Conservation (phyloP, 768 basidiomycete genomes). For the Filobasidium floriforme region DNA sequence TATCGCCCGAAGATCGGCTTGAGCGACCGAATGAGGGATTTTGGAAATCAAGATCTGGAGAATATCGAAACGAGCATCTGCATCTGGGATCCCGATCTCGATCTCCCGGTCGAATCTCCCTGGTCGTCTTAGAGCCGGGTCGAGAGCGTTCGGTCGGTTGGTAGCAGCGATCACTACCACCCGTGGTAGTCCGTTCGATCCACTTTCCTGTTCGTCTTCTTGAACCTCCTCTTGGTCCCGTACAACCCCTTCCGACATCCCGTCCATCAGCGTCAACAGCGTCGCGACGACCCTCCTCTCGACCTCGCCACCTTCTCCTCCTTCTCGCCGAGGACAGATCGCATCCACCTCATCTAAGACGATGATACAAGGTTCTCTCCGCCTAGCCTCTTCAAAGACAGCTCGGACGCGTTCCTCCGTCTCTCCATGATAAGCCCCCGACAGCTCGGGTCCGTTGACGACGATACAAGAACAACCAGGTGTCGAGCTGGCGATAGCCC, state of each 20-base stretch:
- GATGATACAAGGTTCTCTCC: conserved; percentile 79
- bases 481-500: conserved; percentile 83
- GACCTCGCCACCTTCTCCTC: conserved; percentile 84
- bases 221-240: conserved; percentile 47
- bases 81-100: conserved; percentile 89
- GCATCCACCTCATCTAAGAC: conserved; percentile 96
- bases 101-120: conserved; percentile 92
- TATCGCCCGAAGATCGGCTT: conserved; percentile 57
- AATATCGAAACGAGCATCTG: conserved; percentile 73
- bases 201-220: conserved; percentile 27
- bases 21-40: conserved; percentile 65
- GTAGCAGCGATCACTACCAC: conserved; percentile 96
- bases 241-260: conserved; percentile 53
- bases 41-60: conserved; percentile 73
- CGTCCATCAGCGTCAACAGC: conserved; percentile 87
- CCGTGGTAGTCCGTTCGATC: conserved; percentile 40
- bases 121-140: conserved; percentile 80
- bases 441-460: conserved; percentile 90
- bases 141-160: conserved; percentile 89
- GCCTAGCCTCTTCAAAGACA: conserved; percentile 76
- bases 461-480: conserved; percentile 72
- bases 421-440: conserved; percentile 93
- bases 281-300: conserved; percentile 95
- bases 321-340: conserved; percentile 80
- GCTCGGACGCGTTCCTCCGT: conserved; percentile 84